phyloP scores from a whole-genome alignment of 1,284 basidiomycete species.

The Cryptococcus sp. region DNA sequence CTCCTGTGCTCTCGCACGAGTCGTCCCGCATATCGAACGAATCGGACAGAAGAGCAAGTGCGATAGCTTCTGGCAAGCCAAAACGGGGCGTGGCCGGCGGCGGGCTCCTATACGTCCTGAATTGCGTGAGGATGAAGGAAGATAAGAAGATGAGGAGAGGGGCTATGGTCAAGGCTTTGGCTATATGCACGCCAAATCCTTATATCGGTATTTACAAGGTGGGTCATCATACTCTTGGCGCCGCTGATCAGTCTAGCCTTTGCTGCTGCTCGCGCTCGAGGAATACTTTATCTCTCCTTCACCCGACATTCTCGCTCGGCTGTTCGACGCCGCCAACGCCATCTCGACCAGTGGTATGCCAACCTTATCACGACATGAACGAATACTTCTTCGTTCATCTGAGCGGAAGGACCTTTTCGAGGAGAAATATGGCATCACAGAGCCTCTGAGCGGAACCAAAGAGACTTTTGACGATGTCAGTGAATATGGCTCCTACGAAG shows the following conservation, averaged over 20 bases:
- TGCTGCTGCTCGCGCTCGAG: slow-evolving; percentile 89
- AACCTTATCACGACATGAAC: slow-evolving; percentile 73
- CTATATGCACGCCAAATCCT: slow-evolving; percentile 91
- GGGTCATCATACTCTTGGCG: slow-evolving; percentile 24
- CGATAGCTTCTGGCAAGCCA: slow-evolving; percentile 26
- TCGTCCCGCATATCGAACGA: slow-evolving; percentile 23
- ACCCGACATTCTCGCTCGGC: slow-evolving; percentile 78
- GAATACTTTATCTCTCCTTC: slow-evolving; percentile 90
- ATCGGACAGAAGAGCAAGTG: slow-evolving; percentile 23
- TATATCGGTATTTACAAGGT: slow-evolving; percentile 99
- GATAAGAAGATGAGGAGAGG: slow-evolving; percentile 88
- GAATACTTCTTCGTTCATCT: slow-evolving; percentile 81
- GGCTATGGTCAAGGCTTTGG: slow-evolving; percentile 92
- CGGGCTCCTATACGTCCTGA: slow-evolving; percentile 86
- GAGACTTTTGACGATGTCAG: slow-evolving; percentile 19
- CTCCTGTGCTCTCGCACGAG: slow-evolving; percentile 66
- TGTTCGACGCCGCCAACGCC: slow-evolving; percentile 90
- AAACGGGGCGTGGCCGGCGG: slow-evolving; percentile 38
- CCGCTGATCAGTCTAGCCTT: slow-evolving; percentile 61
- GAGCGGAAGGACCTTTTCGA: slow-evolving; percentile 90
- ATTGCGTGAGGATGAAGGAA: slow-evolving; percentile 92
- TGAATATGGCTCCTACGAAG: slow-evolving; percentile 6
- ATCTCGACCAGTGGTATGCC: slow-evolving; percentile 85
- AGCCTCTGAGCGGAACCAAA: slow-evolving; percentile 14
- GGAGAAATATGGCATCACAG: slow-evolving; percentile 63